Percentiles rank a stretch among this genome's conserved stretches.
Conservation (phyloP, 257 asterid genomes). For the Nemophila menziesii region DNA sequence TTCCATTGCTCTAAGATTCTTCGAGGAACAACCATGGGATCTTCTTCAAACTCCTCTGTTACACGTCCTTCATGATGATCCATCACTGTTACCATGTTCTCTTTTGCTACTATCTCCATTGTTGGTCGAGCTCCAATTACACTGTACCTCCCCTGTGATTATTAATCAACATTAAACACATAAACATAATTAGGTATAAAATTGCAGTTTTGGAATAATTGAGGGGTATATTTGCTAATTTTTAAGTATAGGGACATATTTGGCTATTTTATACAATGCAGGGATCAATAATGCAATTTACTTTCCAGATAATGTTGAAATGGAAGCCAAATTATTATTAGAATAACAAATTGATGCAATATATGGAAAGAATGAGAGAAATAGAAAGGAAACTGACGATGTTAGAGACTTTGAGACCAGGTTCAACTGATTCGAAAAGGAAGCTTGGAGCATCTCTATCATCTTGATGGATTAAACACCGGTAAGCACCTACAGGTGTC, state of each 20-base stretch:
- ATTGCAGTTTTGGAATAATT: too few species aligned
- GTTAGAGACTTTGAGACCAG: slow-evolving; percentile 62
- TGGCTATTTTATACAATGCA: too few species aligned
- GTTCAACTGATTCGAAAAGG: slow-evolving; percentile 81
- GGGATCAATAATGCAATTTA: too few species aligned
- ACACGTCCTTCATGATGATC: slow-evolving; percentile 59
- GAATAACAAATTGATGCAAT: not conserved
- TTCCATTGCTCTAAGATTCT: slow-evolving; percentile 82
- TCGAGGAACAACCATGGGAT: slow-evolving; percentile 83
- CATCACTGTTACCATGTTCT: slow-evolving; percentile 66
- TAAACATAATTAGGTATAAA: too few species aligned
- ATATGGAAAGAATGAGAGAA: not conserved
- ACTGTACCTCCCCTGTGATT: slow-evolving; percentile 79
- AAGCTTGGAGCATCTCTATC: slow-evolving; percentile 98
- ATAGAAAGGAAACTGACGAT: slow-evolving; percentile 43
- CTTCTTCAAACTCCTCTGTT: slow-evolving; percentile 60
- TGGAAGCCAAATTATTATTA: too few species aligned
- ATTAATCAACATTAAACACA: slow-evolving; percentile 12
- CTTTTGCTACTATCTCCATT: slow-evolving; percentile 88
- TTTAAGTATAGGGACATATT: too few species aligned
- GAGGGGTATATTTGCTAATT: too few species aligned
- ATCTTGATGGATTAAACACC: slow-evolving; percentile 87
- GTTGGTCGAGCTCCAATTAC: slow-evolving; percentile 94
- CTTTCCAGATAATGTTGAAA: too few species aligned
- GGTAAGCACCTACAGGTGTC: slow-evolving; percentile 91